phyloP scores from a whole-genome alignment of 129 eudicot genomes.

The Tagetes erecta region DNA sequence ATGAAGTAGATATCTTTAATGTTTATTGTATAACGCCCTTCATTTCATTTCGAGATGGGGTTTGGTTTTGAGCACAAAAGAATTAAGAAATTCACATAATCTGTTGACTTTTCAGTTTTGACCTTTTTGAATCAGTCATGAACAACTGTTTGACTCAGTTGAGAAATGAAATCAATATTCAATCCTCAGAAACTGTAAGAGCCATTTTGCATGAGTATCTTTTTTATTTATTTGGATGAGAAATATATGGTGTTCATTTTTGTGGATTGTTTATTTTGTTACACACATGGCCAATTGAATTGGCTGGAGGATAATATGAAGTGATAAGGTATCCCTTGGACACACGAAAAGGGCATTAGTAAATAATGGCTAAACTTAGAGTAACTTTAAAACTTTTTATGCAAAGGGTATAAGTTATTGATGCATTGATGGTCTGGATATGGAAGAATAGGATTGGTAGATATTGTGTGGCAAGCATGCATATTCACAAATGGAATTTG shows the following conservation, averaged over 20 bases:
- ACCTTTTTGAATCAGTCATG: constrained; percentile 11
- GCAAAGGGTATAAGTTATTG: neutral
- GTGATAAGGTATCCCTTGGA: constrained; percentile 7
- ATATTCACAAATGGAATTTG: too few species aligned
- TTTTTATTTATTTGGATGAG: neutral
- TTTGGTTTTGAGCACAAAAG: constrained; percentile 21
- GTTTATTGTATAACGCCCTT: constrained; percentile 27
- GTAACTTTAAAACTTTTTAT: neutral
- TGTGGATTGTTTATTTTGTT: neutral
- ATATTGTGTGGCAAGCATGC: neutral
- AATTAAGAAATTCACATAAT: neutral
- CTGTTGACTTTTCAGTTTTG: neutral
- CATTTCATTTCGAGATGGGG: constrained; percentile 26
- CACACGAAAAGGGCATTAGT: neutral
- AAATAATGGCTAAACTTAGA: neutral
- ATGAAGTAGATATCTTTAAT: constrained; percentile 34
- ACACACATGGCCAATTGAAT: neutral
- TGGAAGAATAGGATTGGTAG: neutral
- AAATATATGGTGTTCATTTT: neutral
- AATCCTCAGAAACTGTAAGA: neutral
- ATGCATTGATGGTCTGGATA: neutral
- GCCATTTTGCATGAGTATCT: neutral
- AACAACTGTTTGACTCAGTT: neutral
- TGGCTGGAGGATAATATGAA: neutral
- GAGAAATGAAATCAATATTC: neutral